Conservation (phyloP, 2,329 filamentous ascomycete genomes). For the Alternaria incomplexa region DNA sequence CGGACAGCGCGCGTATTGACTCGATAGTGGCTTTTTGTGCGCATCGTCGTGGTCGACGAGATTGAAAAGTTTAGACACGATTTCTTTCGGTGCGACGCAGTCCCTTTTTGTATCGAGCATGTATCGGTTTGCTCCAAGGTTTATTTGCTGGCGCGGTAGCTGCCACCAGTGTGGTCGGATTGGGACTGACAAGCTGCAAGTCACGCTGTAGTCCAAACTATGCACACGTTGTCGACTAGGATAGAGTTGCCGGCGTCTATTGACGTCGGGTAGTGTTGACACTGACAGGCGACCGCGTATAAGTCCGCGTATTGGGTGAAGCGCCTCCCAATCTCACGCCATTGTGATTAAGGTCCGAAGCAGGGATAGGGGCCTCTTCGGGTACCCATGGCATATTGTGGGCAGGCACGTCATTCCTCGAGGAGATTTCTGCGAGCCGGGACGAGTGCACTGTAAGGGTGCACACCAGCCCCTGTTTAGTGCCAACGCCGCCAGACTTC, state of each 20-base stretch:
- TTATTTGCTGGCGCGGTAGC: constrained; percentile 11
- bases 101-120: constrained; percentile 4
- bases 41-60: constrained; percentile 10
- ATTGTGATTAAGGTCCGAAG: constrained; percentile 13
- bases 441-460: constrained; percentile 17
- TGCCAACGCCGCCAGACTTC: constrained; percentile 26
- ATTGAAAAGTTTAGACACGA: constrained; percentile 8
- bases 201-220: constrained; percentile 1
- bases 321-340: constrained; percentile 9
- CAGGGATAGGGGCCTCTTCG: constrained; percentile 18
- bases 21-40: constrained; percentile 24
- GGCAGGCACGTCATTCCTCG: constrained; percentile 36
- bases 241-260: constrained; percentile 24
- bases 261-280: constrained; percentile 27
- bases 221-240: background rate
- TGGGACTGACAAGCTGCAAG: constrained; percentile 25
- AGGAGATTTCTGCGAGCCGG: constrained; percentile 34
- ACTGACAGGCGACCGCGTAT: constrained; percentile 26
- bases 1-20: constrained; percentile 16
- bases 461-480: constrained; percentile 21
- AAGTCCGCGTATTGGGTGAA: constrained; percentile 21
- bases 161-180: constrained; percentile 12
- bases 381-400: constrained; percentile 22
- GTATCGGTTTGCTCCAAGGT: constrained; percentile 14
- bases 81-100: constrained; percentile 9